These are phyloP conservation scores for Cryphonectria parasitica DNA, from an alignment of 2,329 filamentous ascomycete species.

Conservation along the genomic window DNA sequence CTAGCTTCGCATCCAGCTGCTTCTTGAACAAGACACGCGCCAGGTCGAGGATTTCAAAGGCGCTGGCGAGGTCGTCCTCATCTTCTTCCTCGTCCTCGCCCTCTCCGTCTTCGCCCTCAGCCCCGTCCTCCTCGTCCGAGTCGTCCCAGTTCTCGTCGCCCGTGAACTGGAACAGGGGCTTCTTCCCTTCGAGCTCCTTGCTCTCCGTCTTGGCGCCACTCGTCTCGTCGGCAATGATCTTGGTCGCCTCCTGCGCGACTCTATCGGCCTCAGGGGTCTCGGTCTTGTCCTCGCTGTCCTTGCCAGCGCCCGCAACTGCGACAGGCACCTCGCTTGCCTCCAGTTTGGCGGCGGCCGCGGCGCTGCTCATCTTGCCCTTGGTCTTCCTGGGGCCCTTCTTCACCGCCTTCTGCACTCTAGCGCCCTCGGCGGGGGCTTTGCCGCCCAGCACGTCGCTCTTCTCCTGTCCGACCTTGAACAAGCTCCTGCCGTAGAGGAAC, in stretches of 20 bases:
- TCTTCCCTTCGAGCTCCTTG: constrained; percentile 57
- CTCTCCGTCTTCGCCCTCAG: constrained; percentile 48
- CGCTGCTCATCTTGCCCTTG: constrained; percentile 44
- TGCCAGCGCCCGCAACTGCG: constrained; percentile 33
- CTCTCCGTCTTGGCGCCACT: constrained; percentile 43
- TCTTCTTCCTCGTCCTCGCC: constrained; percentile 43
- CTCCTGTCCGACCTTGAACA: constrained; percentile 91
- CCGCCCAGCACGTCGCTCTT: constrained; percentile 94
- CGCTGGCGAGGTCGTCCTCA: constrained; percentile 75
- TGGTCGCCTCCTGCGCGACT: constrained; percentile 51
- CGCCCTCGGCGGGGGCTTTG: constrained; percentile 65
- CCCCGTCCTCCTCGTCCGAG: constrained; percentile 65
- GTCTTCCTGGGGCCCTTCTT: constrained; percentile 49
- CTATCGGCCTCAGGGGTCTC: constrained; percentile 43
- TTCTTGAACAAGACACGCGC: constrained; percentile 69
- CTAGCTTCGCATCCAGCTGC: constrained; percentile 48
- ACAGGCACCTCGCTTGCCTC: constrained; percentile 31
- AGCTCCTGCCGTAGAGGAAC: constrained; percentile 89
- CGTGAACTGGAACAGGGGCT: constrained; percentile 86
- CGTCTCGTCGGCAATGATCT: constrained; percentile 49
- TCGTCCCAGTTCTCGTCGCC: constrained; percentile 94
- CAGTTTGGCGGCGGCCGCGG: constrained; percentile 41
- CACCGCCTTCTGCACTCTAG: constrained; percentile 54
- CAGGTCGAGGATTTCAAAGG: constrained; percentile 84
- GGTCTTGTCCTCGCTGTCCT: constrained; percentile 42